A percentile compares a stretch with the other conserved stretches of the same genome.
These are phyloP conservation scores for Juncus inflexus DNA, from an alignment of 176 grass and related monocot genomes.

Conservation along the genomic window DNA sequence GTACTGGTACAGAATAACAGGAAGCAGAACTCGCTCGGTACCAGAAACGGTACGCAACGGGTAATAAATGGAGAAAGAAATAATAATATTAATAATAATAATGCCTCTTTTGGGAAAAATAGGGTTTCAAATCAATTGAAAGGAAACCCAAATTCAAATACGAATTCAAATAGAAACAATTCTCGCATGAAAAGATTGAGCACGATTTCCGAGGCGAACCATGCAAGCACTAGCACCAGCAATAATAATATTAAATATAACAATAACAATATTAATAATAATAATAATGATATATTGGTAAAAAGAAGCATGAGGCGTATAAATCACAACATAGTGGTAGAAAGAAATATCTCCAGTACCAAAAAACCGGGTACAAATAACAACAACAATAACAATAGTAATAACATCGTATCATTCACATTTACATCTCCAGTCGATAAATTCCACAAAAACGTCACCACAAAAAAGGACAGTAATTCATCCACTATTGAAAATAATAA, in stretches of 20 bases:
- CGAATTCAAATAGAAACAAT: constrained; percentile 32
- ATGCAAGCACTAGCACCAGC: constrained; percentile 7
- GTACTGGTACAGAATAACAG: constrained; percentile 58
- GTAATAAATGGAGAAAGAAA: constrained; percentile 38
- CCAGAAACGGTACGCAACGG: constrained; percentile 44
- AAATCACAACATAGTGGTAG: constrained; percentile 80
- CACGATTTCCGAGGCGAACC: constrained; percentile 33
- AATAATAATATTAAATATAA: neutral
- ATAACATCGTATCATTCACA: constrained; percentile 90
- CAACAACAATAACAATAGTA: constrained; percentile 3
- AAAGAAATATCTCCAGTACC: constrained; percentile 44
- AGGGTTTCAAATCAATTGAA: constrained; percentile 34
- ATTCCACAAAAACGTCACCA: neutral
- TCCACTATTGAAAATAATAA: neutral
- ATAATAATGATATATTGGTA: constrained; percentile 19
- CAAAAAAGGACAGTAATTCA: neutral
- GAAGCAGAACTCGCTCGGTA: constrained; percentile 47
- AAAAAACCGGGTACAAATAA: constrained; percentile 47
- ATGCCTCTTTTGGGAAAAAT: constrained; percentile 44
- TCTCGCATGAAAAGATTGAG: constrained; percentile 41
- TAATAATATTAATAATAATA: constrained; percentile 27
- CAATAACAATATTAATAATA: neutral
- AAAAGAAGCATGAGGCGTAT: constrained; percentile 49
- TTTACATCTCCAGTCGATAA: constrained; percentile 88
- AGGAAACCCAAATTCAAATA: constrained; percentile 25